A percentile compares a stretch with the other conserved stretches of the same genome.
Evolutionary conservation across 208 protist species (phyloP).

Genomic region (Trypanosomatidae sp.): DNA sequence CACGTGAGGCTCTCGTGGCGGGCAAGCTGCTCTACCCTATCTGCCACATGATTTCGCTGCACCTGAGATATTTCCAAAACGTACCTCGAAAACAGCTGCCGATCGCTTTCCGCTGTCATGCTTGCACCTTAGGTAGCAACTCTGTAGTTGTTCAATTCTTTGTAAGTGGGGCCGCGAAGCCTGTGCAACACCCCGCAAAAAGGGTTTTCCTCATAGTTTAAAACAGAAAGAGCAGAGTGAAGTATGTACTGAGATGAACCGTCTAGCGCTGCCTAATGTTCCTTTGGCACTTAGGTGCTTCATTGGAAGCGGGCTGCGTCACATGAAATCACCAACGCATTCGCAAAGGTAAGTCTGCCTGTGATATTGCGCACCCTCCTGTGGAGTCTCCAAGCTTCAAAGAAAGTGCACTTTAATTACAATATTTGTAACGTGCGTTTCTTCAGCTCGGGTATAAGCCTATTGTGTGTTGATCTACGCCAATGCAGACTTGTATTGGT

Average conservation of each 20-base stretch:
- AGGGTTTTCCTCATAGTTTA: not conserved
- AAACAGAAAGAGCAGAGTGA: not conserved
- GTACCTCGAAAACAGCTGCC: slow-evolving; percentile 68
- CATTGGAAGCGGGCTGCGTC: not conserved
- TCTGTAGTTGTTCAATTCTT: slow-evolving; percentile 1
- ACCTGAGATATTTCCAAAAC: slow-evolving; percentile 74
- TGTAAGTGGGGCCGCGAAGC: not conserved
- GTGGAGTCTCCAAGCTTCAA: not conserved
- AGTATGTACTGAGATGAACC: not conserved
- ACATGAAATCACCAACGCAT: not conserved
- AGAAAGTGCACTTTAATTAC: not conserved
- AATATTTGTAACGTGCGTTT: not conserved
- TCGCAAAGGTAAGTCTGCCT: not conserved
- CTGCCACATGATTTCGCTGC: slow-evolving; percentile 71
- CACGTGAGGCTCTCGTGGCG: slow-evolving; percentile 59
- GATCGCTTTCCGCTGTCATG: slow-evolving; percentile 42
- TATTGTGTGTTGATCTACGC: slow-evolving; percentile 20
- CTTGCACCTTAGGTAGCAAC: not conserved
- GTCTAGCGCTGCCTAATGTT: not conserved
- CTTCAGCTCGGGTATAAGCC: not conserved
- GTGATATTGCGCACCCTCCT: not conserved
- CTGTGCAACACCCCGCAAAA: not conserved
- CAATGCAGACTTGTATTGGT: slow-evolving; percentile 35
- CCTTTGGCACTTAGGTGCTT: no score
- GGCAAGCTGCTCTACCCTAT: slow-evolving; percentile 73